A percentile compares a stretch with the other conserved stretches of the same genome.
Evolutionary conservation across 164 flowering plant genomes (phyloP).

Genomic region (Echeveria elegans): DNA sequence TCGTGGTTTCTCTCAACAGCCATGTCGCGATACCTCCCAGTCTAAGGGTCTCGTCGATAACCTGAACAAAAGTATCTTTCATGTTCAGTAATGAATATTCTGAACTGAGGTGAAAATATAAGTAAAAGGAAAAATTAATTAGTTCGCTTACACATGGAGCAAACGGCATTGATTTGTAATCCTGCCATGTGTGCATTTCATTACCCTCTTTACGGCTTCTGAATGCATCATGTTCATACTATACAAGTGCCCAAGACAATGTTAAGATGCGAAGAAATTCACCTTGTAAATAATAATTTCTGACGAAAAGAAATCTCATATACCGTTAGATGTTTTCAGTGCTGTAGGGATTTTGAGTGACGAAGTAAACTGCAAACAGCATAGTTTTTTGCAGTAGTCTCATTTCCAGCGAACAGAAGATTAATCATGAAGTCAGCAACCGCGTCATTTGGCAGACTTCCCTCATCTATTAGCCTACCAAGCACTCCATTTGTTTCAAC

Average conservation of each 20-base stretch:
- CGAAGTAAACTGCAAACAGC: conserved; percentile 76
- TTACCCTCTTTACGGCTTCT: conserved; percentile 16
- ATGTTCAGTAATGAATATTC: neutral
- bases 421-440: conserved; percentile 80
- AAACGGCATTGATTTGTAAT: conserved; percentile 76
- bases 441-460: conserved; percentile 50
- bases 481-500: conserved; percentile 43
- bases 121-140: neutral
- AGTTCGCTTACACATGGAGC: conserved; percentile 61
- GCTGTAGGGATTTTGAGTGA: conserved; percentile 60
- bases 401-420: conserved; percentile 87
- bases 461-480: conserved; percentile 62
- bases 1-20: conserved; percentile 79
- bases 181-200: conserved; percentile 59
- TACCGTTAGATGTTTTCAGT: conserved; percentile 51
- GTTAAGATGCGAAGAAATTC: neutral
- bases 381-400: conserved; percentile 80
- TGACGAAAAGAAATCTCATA: neutral
- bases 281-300: neutral
- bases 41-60: conserved; percentile 83
- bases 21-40: conserved; percentile 88
- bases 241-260: neutral
- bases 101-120: neutral
- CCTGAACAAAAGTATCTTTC: conserved; percentile 26
- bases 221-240: conserved; percentile 62